phyloP scores from a whole-genome alignment of 2,329 filamentous ascomycete genomes.

The Aotearoamyces nothofagi region DNA sequence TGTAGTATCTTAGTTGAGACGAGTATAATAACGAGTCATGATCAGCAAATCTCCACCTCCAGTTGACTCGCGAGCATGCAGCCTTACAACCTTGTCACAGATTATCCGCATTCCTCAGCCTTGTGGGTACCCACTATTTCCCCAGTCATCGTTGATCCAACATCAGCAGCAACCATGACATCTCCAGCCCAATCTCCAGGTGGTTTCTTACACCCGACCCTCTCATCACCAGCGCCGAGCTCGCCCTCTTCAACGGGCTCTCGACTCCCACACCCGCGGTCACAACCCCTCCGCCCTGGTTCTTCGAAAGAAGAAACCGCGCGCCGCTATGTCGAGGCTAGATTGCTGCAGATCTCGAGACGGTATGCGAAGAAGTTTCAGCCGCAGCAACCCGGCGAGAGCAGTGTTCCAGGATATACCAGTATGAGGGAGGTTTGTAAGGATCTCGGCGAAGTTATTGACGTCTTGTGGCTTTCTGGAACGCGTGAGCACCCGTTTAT shows the following conservation, averaged over 20 bases:
- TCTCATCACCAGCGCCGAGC: slow-evolving; percentile 39
- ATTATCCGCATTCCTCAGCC: no score
- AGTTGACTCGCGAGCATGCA: no score
- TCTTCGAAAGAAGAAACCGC: slow-evolving; percentile 45
- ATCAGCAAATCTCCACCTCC: no score
- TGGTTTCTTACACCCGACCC: no score
- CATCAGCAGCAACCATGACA: no score
- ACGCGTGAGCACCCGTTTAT: slow-evolving; percentile 47
- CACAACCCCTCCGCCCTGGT: slow-evolving; percentile 34
- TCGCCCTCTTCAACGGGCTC: slow-evolving; percentile 25
- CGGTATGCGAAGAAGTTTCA: slow-evolving; percentile 46
- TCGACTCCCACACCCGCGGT: slow-evolving; percentile 38
- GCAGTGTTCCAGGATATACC: slow-evolving; percentile 29
- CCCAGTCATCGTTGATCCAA: no score
- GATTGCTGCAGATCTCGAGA: slow-evolving; percentile 35
- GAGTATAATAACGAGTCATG: no score
- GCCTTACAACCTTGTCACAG: no score
- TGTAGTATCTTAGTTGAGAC: no score
- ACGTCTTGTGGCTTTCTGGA: slow-evolving; percentile 74
- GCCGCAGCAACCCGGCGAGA: slow-evolving; percentile 14
- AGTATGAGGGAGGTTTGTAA: slow-evolving; percentile 54
- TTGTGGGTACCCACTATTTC: no score
- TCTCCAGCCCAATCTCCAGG: no score
- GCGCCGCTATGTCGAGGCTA: slow-evolving; percentile 38
- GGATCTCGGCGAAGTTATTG: slow-evolving; percentile 60